Evolutionary conservation across 1,139 yeast genomes (phyloP), one percentile per base, ranked within the genome.

Genomic region (Yamadazyma epiphylla): DNA sequence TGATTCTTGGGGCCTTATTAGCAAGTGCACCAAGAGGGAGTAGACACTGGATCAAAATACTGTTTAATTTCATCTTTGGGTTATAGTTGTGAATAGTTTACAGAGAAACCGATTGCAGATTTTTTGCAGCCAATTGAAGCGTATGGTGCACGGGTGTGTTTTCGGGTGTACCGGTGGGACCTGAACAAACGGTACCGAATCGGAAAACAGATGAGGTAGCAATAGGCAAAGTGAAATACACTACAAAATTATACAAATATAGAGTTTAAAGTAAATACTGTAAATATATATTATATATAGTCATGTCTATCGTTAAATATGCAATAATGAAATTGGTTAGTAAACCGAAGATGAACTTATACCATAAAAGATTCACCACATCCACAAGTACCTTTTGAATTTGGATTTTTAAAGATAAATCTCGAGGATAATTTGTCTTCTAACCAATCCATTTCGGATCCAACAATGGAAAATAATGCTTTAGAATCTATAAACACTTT

Each of bases 331-430:
- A n/a, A n/a, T n/a, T n/a, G n/a, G n/a, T n/a, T n/a, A n/a, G n/a
- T n/a, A n/a, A n/a, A n/a, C n/a, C n/a, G n/a, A n/a, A n/a, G n/a
- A n/a, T n/a, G n/a, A n/a, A n/a, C 23, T 55, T 62, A 88, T 5
- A 88, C 96, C 96, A 89, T 89, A 57, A 91, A 91, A 5, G 96
- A 86, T 62, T 91, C 98, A 34, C 97, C 98, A 58, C 98, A 91
- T 12, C 98, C 98, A 61, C 98, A 91, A 32, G 95, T 85, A 20
- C 97, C 97, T 64, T 89, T 91, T 28, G 95, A 83, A 59, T 91
- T 91, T 38, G 98, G 98, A 58, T 91, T 91, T 58, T 74, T 80
- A 67, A 91, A 91, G 22, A 91, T 87, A 55, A 91, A 91, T 51
- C 94, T 75, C 12, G 94, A 80, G 22, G 89, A 77, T 42, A 91